Percentiles rank a stretch among this genome's conserved stretches.
phyloP scores from a whole-genome alignment of 179 eudicot species.

The Spinacia oleracea region DNA sequence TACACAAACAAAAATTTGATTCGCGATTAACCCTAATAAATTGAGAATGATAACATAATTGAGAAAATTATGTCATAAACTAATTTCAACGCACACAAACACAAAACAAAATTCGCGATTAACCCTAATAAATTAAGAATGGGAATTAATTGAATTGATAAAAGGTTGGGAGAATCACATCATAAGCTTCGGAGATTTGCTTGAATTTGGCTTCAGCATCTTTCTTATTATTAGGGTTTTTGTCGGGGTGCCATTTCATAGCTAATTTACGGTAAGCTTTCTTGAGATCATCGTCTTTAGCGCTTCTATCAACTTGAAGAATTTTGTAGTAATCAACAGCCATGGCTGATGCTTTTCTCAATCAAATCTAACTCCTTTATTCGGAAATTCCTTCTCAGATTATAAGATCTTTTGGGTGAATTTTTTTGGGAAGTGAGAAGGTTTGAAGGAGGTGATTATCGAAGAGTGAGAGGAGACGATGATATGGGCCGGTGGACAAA shows the following conservation, averaged over 20 bases:
- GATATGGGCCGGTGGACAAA: conserved; percentile 14
- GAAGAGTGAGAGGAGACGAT: not conserved
- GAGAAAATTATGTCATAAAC: conserved; percentile 66
- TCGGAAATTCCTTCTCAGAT: not conserved
- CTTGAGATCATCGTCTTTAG: conserved; percentile 86
- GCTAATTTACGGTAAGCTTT: conserved; percentile 90
- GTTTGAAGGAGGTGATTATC: conserved; percentile 1
- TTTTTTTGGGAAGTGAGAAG: not conserved
- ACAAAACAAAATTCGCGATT: not conserved
- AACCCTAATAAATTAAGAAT: not conserved
- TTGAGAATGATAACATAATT: not conserved
- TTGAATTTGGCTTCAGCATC: conserved; percentile 92
- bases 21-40: not conserved
- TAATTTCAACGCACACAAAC: not conserved
- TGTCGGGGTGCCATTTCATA: conserved; percentile 96
- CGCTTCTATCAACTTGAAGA: conserved; percentile 70
- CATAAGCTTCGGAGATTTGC: conserved; percentile 91
- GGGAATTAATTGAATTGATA: not conserved
- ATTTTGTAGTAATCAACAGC: conserved; percentile 78
- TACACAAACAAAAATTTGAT: not conserved
- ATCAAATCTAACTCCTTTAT: not conserved
- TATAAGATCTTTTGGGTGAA: not conserved
- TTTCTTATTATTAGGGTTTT: conserved; percentile 83
- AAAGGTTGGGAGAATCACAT: conserved; percentile 38
- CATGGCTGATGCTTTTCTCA: conserved; percentile 34